Evolutionary conservation across 306 rosid genomes (phyloP), one percentile per base, ranked within the genome.

Genomic region (Glycyrrhiza uralensis): DNA sequence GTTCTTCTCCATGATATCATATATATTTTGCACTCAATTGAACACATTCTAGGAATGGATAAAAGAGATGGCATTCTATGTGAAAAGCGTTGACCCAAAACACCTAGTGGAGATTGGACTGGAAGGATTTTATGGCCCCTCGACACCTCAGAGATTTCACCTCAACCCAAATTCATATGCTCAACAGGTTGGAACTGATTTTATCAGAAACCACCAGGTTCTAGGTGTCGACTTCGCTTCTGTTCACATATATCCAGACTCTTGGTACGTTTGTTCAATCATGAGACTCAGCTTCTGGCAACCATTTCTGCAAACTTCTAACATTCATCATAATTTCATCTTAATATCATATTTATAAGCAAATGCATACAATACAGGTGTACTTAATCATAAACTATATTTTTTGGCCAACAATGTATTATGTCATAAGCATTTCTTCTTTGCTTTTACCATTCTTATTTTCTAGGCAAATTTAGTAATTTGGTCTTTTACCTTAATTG

Each of bases 81-180:
- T 94, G 76, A 94, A 94, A 80, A 89, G 96, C 77, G 44, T 91
- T 47, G 98, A 91, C 82, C 85, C 96, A 26, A 94, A 94, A 76
- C 98, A 94, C 84, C 67, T 89, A 8, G 77, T 94, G 64, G 97
- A 91, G 87, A 85, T 94, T 76, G 98, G 98, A 22, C 49, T 85
- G 54, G 97, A 94, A 83, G 98, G 98, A 59, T 94, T 94, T 71
- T 94, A 94, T 74, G 97, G 98, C 23, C 92, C 96, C 65, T 94
- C 99, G 0, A 85, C 99, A 36, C 97, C 92, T 59, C 79, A 76
- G 28, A 86, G 81, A 80, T 84, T 85, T 82, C 88, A 87, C 39
- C 46, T 89, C 76, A 94, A 94, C 77, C 99, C 97, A 62, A 94
- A 94, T 66, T 76, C 94, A 70, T 91, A 80, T 63, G 99, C 97